Conservation (phyloP, 225 moss, liverwort and hornwort genomes). For the Thuidium tamariscinum region DNA sequence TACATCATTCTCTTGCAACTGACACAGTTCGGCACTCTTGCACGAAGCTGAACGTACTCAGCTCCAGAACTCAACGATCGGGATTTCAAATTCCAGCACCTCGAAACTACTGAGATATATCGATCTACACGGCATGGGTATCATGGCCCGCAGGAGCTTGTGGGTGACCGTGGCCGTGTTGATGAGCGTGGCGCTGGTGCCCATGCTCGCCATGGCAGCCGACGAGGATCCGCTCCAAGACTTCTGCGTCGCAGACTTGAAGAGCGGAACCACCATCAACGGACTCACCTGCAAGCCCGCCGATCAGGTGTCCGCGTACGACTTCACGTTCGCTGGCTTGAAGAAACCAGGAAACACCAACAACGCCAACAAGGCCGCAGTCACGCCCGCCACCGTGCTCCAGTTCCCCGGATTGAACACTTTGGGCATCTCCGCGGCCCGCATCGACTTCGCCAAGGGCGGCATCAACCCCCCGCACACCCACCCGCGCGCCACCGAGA, state of each 20-base stretch:
- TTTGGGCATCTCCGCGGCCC: not conserved
- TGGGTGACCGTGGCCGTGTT: not conserved
- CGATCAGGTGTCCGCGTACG: not conserved
- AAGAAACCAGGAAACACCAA: not conserved
- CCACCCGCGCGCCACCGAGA: not conserved
- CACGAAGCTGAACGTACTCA: too few species aligned
- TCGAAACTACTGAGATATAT: not conserved
- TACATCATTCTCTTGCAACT: too few species aligned
- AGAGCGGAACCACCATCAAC: not conserved
- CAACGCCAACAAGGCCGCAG: not conserved
- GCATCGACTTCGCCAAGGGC: not conserved
- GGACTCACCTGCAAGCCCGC: not conserved
- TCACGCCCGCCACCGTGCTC: not conserved
- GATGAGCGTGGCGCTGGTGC: not conserved
- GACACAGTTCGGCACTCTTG: too few species aligned
- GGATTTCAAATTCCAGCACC: not conserved
- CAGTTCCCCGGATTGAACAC: not conserved
- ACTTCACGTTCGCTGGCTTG: not conserved
- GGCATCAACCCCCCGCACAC: not conserved
- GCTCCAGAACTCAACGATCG: too few species aligned
- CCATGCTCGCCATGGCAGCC: not conserved
- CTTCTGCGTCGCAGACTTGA: not conserved
- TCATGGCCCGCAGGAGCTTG: not conserved
- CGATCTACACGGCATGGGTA: not conserved
- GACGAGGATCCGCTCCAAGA: slow-evolving; percentile 4